Evolutionary conservation across 2,329 filamentous ascomycete genomes (phyloP), one percentile per base, ranked within the genome.

Genomic region (Cercospora citrullina): DNA sequence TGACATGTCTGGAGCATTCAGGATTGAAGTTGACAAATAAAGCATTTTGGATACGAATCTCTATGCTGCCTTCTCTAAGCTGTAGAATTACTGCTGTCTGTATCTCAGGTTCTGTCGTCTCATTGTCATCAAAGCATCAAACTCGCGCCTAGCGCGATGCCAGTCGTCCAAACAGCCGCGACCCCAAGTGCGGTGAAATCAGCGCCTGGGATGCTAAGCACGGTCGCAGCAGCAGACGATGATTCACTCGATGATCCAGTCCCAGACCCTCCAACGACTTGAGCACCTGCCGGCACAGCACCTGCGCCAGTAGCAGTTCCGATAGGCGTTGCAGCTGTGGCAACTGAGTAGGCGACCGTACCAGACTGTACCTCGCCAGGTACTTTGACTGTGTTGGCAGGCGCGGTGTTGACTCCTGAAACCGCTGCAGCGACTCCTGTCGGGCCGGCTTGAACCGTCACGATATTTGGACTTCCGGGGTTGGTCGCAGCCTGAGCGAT

Each of bases 401-500:
- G 31, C 2, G 70, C 59, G n/a, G 73, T 68, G 26, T 63, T 61
- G 21, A 73, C 73, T 21, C 68, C 66, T 3, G 63, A 69, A 3
- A 71, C 70, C 3, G 76, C 76, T n/a, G 65, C 70, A 4, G 74
- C 74, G 2, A 78, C 72, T 31, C 76, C 76, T 10, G 62, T 65
- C 1, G 72, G 65, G 3, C 76, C 76, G 23, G 75, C 73, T 21
- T 69, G 31, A 9, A 78, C 75, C 1, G 71, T 70, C 30, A 76
- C 72, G 45, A 75, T 66, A 21, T 73, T 67, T 6, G 74, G 69
- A 12, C 61, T 64, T 26, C 69, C 71, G 58, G 69, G 68, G 62
- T 78, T 76, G 7, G 71, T 61, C 2, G 68, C 68, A n/a, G 77
- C 75, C 61, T 78, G 77, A 10, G 76, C 77, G 45, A 78, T 70